phyloP scores from a whole-genome alignment of 371 early-diverging fungal genomes.

The Syncephalastrum monosporum region DNA sequence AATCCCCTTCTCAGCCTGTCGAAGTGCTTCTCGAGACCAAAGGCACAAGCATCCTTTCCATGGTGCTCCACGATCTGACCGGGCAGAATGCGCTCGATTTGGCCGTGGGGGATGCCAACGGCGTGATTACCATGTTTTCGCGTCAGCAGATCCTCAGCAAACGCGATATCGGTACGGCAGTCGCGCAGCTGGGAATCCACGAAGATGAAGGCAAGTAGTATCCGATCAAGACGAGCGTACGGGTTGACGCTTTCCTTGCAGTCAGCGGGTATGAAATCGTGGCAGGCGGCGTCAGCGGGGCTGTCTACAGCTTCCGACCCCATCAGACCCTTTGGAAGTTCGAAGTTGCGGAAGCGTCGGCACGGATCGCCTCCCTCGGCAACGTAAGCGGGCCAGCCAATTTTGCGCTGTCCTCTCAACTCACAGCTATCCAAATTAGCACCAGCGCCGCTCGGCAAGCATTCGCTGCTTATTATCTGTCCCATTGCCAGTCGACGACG shows the following conservation, averaged over 20 bases:
- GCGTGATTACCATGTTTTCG: slow-evolving; percentile 44
- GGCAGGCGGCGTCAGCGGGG: slow-evolving; percentile 44
- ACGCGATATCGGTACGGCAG: slow-evolving; percentile 33
- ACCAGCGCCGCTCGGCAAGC: slow-evolving; percentile 2
- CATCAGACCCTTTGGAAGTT: slow-evolving; percentile 45
- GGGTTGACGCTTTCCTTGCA: background rate
- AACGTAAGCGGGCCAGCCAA: slow-evolving; percentile 14
- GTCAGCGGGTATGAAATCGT: slow-evolving; percentile 47
- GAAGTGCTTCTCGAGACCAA: slow-evolving; percentile 50
- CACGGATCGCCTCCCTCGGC: slow-evolving; percentile 21
- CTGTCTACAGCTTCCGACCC: slow-evolving; percentile 43
- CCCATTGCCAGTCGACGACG: no score
- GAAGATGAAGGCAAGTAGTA: slow-evolving; percentile 27
- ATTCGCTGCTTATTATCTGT: slow-evolving; percentile 39
- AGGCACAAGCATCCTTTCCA: slow-evolving; percentile 43
- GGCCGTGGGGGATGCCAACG: slow-evolving; percentile 51
- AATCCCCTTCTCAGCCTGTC: slow-evolving; percentile 19
- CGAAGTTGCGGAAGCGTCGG: slow-evolving; percentile 40
- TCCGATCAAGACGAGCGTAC: background rate
- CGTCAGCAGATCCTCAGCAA: slow-evolving; percentile 49
- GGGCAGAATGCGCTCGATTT: slow-evolving; percentile 43
- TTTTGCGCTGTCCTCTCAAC: no score
- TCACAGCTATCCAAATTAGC: background rate
- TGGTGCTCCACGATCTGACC: slow-evolving; percentile 43
- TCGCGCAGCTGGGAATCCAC: slow-evolving; percentile 37